These are phyloP conservation scores for Solanum chiquidenum DNA, from an alignment of 257 asterid genomes.

Conservation along the genomic window DNA sequence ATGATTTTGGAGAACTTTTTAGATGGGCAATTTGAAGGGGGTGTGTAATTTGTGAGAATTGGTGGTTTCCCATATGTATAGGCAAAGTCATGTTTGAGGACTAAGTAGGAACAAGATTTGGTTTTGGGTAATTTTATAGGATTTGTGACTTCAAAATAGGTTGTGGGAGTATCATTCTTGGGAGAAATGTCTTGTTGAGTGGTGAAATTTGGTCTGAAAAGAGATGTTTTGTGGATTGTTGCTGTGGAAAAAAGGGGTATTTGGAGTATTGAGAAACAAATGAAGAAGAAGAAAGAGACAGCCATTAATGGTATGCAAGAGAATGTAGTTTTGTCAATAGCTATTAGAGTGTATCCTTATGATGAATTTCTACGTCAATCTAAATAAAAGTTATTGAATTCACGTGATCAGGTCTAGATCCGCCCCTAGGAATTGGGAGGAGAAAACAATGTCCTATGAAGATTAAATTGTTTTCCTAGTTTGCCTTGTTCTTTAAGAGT, in stretches of 20 bases:
- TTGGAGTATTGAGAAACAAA: conserved; percentile 5
- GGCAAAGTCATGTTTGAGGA: conserved; percentile 51
- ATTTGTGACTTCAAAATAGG: conserved; percentile 48
- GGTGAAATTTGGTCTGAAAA: conserved; percentile 7
- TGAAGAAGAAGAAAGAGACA: conserved; percentile 7
- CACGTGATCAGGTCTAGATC: neutral
- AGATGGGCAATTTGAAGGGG: conserved; percentile 36
- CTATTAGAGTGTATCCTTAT: neutral
- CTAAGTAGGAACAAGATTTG: conserved; percentile 28
- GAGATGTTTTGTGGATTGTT: conserved; percentile 12
- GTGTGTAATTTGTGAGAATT: conserved; percentile 28
- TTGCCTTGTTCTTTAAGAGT: neutral
- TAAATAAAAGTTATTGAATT: neutral
- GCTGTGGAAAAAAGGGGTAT: conserved; percentile 15
- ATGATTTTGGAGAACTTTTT: conserved; percentile 36
- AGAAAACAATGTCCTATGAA: neutral
- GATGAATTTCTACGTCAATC: neutral
- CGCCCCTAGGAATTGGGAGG: neutral
- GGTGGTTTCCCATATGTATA: conserved; percentile 48
- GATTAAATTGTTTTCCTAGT: neutral
- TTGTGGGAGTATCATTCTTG: conserved; percentile 15
- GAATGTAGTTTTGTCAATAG: neutral
- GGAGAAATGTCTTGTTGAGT: neutral
- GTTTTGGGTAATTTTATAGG: conserved; percentile 43
- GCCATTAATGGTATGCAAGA: conserved; percentile 4